Percentiles rank a stretch among this genome's conserved stretches.
These are phyloP conservation scores for Pseudotsuga menziesii DNA, from an alignment of 75 land plant species.

Conservation along the genomic window DNA sequence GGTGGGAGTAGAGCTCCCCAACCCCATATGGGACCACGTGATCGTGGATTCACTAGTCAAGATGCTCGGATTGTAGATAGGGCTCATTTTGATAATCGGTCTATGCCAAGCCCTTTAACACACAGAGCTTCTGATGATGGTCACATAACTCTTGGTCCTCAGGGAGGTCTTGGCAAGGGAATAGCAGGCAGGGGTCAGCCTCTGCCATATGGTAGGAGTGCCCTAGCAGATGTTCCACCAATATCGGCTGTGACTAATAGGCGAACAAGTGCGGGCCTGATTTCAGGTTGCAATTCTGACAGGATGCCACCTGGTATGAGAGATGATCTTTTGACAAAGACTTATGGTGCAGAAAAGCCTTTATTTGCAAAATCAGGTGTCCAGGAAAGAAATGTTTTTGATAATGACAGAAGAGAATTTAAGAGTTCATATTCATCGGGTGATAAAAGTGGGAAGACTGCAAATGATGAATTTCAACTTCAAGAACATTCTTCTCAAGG, in stretches of 20 bases:
- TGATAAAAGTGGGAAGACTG: conserved; percentile 25
- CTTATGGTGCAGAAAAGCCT: conserved; percentile 24
- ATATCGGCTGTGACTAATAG: conserved; percentile 32
- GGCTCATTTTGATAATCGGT: conserved; percentile 36
- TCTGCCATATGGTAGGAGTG: conserved; percentile 20
- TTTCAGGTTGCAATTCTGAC: conserved; percentile 36
- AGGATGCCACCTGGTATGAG: conserved; percentile 20
- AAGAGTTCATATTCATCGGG: conserved; percentile 28
- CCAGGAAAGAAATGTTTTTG: conserved; percentile 20
- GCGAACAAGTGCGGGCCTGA: conserved; percentile 33
- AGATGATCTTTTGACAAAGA: conserved; percentile 31
- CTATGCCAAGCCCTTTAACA: conserved; percentile 56
- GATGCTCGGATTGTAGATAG: conserved; percentile 76
- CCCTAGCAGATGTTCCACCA: conserved; percentile 28
- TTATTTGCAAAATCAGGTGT: conserved; percentile 8
- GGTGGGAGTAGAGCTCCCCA: conserved; percentile 42
- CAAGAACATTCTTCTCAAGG: conserved; percentile 14
- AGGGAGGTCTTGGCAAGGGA: conserved; percentile 86
- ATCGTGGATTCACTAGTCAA: conserved; percentile 43
- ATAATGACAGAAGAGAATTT: conserved; percentile 19
- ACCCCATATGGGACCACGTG: conserved; percentile 15
- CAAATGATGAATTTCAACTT: conserved; percentile 9
- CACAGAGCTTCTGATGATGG: conserved; percentile 68
- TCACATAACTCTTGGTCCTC: conserved; percentile 81
- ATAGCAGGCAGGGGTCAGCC: conserved; percentile 63